phyloP scores from a whole-genome alignment of 1,284 basidiomycete species.

The Heterobasidion annosum region DNA sequence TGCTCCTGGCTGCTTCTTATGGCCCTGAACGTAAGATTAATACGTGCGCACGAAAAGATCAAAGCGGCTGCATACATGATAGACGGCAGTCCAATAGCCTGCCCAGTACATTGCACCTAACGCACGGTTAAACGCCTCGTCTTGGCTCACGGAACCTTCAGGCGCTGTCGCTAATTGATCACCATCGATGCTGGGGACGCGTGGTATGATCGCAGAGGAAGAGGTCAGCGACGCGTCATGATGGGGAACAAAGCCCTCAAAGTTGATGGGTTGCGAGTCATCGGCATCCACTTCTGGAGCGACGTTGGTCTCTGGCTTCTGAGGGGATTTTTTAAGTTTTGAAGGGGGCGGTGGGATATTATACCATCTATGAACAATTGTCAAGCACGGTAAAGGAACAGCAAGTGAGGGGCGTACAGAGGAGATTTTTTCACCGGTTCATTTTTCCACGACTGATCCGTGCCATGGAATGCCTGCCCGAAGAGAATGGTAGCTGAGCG shows the following conservation, averaged over 20 bases:
- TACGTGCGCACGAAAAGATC: neutral
- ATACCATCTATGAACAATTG: slow-evolving; percentile 50
- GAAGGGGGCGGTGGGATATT: slow-evolving; percentile 47
- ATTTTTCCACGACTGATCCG: slow-evolving; percentile 60
- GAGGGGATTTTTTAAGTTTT: slow-evolving; percentile 13
- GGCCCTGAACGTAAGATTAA: slow-evolving; percentile 3
- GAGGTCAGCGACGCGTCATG: slow-evolving; percentile 52
- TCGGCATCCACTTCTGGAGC: slow-evolving; percentile 13
- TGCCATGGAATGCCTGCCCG: slow-evolving; percentile 53
- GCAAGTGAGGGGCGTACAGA: slow-evolving; percentile 36
- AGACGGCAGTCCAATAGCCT: slow-evolving; percentile 78
- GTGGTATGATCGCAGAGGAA: slow-evolving; percentile 16
- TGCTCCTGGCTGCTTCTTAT: slow-evolving; percentile 6
- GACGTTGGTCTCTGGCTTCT: slow-evolving; percentile 11
- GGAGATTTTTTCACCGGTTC: slow-evolving; percentile 61
- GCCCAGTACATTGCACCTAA: slow-evolving; percentile 74
- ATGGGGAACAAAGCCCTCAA: slow-evolving; percentile 56
- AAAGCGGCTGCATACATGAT: slow-evolving; percentile 39
- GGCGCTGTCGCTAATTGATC: neutral
- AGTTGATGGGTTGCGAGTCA: slow-evolving; percentile 57
- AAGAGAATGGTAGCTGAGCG: slow-evolving; percentile 3
- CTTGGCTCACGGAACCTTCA: slow-evolving; percentile 27
- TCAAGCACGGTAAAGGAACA: neutral
- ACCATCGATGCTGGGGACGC: neutral
- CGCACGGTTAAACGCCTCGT: slow-evolving; percentile 68